Conservation (phyloP, 2,329 filamentous ascomycete genomes). For the Ascosphaera pollenicola region DNA sequence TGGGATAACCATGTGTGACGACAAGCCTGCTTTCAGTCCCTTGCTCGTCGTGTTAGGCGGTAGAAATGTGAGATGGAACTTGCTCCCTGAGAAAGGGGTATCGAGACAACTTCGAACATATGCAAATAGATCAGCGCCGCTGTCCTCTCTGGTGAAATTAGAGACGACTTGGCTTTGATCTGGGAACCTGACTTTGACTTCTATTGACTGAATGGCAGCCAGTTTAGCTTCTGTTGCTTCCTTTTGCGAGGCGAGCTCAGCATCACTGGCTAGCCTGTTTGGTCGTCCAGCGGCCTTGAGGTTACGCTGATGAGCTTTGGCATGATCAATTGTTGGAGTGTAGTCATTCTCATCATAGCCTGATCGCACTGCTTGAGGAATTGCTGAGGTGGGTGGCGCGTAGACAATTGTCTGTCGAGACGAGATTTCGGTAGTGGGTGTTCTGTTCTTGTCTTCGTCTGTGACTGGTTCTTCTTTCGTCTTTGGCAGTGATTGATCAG, state of each 20-base stretch:
- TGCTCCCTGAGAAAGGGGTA: constrained; percentile 28
- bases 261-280: constrained; percentile 58
- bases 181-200: constrained; percentile 66
- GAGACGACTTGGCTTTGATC: constrained; percentile 62
- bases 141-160: constrained; percentile 45
- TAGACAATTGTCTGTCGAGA: constrained; percentile 41
- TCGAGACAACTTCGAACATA: constrained; percentile 55
- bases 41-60: constrained; percentile 3
- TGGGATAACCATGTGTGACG: constrained; percentile 13
- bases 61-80: constrained; percentile 50
- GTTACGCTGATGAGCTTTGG: constrained; percentile 58
- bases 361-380: constrained; percentile 50
- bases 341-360: constrained; percentile 53
- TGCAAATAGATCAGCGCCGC: constrained; percentile 47
- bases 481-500: background rate
- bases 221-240: constrained; percentile 43
- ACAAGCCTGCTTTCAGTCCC: constrained; percentile 4
- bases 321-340: constrained; percentile 62
- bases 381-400: constrained; percentile 50
- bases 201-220: constrained; percentile 42
- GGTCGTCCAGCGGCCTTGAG: constrained; percentile 56
- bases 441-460: constrained; percentile 2
- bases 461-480: constrained; percentile 1
- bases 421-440: constrained; percentile 18
- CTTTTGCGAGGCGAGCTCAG: constrained; percentile 51